Evolutionary conservation across 83 land plant species (phyloP), one percentile per base, ranked within the genome.

Genomic region (Picea abies): DNA sequence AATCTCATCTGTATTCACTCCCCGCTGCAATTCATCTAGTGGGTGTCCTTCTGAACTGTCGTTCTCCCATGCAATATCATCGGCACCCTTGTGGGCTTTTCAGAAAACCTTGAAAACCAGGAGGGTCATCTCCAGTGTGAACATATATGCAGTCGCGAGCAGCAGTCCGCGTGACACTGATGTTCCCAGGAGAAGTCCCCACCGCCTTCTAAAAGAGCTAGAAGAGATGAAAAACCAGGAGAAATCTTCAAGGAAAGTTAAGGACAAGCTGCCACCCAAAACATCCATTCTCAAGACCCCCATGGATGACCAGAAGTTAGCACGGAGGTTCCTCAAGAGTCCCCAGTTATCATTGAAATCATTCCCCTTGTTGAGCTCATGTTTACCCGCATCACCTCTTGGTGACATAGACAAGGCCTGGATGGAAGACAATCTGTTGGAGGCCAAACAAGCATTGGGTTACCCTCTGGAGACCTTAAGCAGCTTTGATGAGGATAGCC

Each of bases 391-490:
- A 22, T 66, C 87, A 25, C 80, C 84, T 22, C 81, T 94, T 10
- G 86, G 85, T 86, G 86, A 85, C 73, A 88, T 88, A 9, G 96
- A 94, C 52, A 76, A 78, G 49, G 84, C 84, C 0, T 94, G 96
- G 96, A 94, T 94, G 52, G 94, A 94, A 25, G 96, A 91, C 85
- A 88, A 91, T 88, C 71, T 97, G 77, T 86, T 93, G 12, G 98
- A 95, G 72, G 95, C 93, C n/a, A 95, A 95, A 75, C 96, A 97
- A 78, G 98, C 96, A 10, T 65, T 97, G 15, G 98, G 99, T 52
- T 93, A 93, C 85, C 89, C 94, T 4, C 78, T 95, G 16, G 94
- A 89, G 84, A 87, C 89, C 11, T 88, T 90, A 0, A 89, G 91
- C 22, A 20, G 64, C 20, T 66, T 81, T 19, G 92, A 83, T 12